phyloP scores from a whole-genome alignment of 352 stramenopile species.

The Globisporangium echinulatum region DNA sequence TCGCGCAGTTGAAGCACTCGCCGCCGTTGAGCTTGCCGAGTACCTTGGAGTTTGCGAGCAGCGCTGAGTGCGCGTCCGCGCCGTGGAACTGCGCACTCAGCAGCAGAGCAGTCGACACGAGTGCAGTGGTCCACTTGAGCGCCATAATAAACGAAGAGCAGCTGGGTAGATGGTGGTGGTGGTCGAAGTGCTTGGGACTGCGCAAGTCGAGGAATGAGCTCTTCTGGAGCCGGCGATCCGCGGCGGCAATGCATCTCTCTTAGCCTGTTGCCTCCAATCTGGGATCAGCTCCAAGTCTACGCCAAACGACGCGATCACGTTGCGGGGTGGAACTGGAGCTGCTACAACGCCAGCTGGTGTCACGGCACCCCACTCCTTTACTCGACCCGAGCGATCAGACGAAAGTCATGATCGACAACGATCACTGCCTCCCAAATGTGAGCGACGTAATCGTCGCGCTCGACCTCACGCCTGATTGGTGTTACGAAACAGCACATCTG shows the following conservation, averaged over 20 bases:
- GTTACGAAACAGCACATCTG: too few relatives aligned
- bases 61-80: constrained; percentile 5
- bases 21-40: constrained; percentile 21
- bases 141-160: neutral
- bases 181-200: neutral
- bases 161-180: neutral
- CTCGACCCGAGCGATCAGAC: neutral
- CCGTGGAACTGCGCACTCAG: neutral
- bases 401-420: neutral
- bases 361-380: constrained; percentile 2
- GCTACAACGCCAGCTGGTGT: neutral
- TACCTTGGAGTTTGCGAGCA: constrained; percentile 15
- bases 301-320: neutral
- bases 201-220: constrained; percentile 2
- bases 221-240: neutral
- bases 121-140: neutral
- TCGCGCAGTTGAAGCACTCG: constrained; percentile 20
- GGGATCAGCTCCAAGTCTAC: too few relatives aligned
- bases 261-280: too few relatives aligned
- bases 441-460: too few relatives aligned
- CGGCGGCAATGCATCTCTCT: neutral
- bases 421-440: too few relatives aligned
- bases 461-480: too few relatives aligned
- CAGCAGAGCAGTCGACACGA: constrained; percentile 4
- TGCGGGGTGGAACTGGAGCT: neutral